These are phyloP conservation scores for Mariannaea elegans DNA, from an alignment of 2,329 filamentous ascomycete genomes.

Conservation along the genomic window DNA sequence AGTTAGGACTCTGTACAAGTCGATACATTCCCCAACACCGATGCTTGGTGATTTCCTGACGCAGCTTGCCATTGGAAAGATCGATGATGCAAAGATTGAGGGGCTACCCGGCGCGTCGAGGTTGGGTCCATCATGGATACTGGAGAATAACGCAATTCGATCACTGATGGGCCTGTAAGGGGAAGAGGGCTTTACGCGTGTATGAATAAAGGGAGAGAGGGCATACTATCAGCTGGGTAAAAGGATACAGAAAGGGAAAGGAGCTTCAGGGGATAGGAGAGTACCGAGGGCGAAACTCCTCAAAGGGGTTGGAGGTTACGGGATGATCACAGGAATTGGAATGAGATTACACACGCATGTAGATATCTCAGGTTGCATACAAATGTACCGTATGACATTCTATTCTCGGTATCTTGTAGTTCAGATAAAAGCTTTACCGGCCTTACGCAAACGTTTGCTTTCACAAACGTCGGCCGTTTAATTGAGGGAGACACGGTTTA, in stretches of 20 bases:
- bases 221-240: background rate
- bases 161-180: slow-evolving; percentile 43
- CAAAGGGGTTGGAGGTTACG: background rate
- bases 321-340: too few relatives aligned
- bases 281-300: too few relatives aligned
- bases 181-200: too few relatives aligned
- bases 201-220: too few relatives aligned
- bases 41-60: slow-evolving; percentile 54
- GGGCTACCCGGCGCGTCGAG: slow-evolving; percentile 42
- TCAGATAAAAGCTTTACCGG: too few relatives aligned
- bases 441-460: too few relatives aligned
- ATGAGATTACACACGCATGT: too few relatives aligned
- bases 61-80: slow-evolving; percentile 55
- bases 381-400: too few relatives aligned
- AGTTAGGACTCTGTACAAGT: slow-evolving; percentile 32
- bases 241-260: background rate
- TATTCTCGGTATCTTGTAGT: too few relatives aligned
- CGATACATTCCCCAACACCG: slow-evolving; percentile 52
- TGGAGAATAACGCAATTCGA: slow-evolving; percentile 48
- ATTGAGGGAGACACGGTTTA: background rate
- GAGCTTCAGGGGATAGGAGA: background rate
- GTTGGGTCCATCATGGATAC: slow-evolving; percentile 47
- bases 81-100: slow-evolving; percentile 39
- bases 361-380: too few relatives aligned
- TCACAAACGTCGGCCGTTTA: too few relatives aligned